Percentiles rank a stretch among this genome's conserved stretches.
These are phyloP conservation scores for Didymella pinodella DNA, from an alignment of 2,329 filamentous ascomycete genomes.

Conservation along the genomic window DNA sequence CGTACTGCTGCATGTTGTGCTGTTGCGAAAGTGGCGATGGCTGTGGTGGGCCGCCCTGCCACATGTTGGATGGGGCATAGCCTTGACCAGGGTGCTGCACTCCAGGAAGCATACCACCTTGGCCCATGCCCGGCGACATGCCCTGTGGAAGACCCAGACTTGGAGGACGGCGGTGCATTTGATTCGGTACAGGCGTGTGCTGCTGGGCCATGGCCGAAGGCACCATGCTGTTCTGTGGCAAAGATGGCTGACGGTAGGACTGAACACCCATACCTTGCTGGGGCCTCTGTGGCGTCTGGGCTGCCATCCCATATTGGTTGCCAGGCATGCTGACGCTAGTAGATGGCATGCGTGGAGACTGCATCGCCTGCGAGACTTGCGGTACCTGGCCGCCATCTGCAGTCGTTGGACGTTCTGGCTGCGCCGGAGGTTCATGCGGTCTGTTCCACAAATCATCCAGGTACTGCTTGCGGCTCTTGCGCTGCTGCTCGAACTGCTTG, in stretches of 20 bases:
- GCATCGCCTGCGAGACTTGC: conserved; percentile 55
- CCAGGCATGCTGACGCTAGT: conserved; percentile 63
- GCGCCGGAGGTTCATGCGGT: conserved; percentile 77
- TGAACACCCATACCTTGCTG: conserved; percentile 68
- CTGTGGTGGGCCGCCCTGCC: conserved; percentile 57
- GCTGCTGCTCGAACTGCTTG: conserved; percentile 80
- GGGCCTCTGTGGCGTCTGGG: conserved; percentile 66
- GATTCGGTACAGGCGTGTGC: conserved; percentile 66
- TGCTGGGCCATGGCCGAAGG: conserved; percentile 77
- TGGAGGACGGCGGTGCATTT: conserved; percentile 73
- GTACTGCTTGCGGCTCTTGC: conserved; percentile 79
- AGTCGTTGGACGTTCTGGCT: conserved; percentile 54
- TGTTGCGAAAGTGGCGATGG: conserved; percentile 58
- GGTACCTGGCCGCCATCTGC: conserved; percentile 51
- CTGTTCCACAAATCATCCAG: conserved; percentile 83
- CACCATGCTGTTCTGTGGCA: conserved; percentile 74
- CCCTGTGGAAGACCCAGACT: conserved; percentile 56
- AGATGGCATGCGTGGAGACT: conserved; percentile 64
- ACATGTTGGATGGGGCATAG: conserved; percentile 58
- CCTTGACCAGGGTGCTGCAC: conserved; percentile 56
- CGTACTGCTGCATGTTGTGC: conserved; percentile 56
- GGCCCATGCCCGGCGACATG: conserved; percentile 48
- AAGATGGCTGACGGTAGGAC: conserved; percentile 74
- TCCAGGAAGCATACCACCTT: conserved; percentile 48
- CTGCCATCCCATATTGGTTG: conserved; percentile 65